phyloP scores from a whole-genome alignment of 129 eudicot genomes.

The Flaveria brownii region DNA sequence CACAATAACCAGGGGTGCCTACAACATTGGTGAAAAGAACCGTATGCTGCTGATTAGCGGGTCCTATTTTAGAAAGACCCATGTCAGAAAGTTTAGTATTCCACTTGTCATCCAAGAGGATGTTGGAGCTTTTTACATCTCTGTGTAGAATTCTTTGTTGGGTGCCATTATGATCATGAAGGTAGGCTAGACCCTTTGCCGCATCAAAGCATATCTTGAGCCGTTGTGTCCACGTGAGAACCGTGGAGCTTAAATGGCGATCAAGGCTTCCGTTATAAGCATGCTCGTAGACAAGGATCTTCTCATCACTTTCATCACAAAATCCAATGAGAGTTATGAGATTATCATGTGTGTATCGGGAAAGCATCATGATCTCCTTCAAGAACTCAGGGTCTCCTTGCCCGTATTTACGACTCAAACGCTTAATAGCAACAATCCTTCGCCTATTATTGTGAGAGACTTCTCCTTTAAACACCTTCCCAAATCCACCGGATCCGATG shows the following conservation, averaged over 20 bases:
- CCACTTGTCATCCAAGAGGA: neutral
- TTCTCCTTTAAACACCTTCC: too few relatives aligned
- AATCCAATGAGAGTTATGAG: too few relatives aligned
- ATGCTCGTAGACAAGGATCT: neutral
- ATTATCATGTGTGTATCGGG: too few relatives aligned
- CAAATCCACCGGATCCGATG: too few relatives aligned
- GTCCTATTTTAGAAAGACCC: conserved; percentile 14
- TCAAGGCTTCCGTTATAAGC: too few relatives aligned
- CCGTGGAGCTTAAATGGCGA: neutral
- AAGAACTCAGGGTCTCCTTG: too few relatives aligned
- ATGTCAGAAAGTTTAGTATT: conserved; percentile 12
- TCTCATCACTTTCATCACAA: too few relatives aligned
- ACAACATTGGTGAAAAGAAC: neutral
- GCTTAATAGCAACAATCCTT: too few relatives aligned
- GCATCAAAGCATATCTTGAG: neutral
- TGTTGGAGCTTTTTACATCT: conserved; percentile 11
- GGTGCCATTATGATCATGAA: conserved; percentile 7
- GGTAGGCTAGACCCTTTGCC: conserved; percentile 1
- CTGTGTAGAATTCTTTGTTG: conserved; percentile 3
- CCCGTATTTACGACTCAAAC: too few relatives aligned
- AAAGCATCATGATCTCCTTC: too few relatives aligned
- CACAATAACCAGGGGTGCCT: neutral
- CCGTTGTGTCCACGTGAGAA: neutral
- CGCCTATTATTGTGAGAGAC: too few relatives aligned
- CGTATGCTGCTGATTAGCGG: neutral